phyloP scores from a whole-genome alignment of 2,329 filamentous ascomycete species.

The Colletotrichum musicola region DNA sequence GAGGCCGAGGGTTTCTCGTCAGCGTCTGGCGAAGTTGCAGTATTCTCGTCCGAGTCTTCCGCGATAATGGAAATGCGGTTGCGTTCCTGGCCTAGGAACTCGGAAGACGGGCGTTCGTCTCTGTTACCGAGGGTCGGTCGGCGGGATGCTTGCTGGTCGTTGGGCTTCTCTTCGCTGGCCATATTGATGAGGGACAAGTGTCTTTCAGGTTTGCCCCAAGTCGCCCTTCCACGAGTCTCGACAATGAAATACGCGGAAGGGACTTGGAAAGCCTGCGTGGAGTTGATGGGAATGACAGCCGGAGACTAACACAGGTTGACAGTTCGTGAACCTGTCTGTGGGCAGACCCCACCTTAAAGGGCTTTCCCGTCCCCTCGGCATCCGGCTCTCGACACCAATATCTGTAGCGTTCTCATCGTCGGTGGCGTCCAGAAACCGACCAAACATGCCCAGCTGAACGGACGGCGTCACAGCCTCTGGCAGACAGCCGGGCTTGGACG shows the following conservation, averaged over 20 bases:
- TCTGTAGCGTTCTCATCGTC: not conserved
- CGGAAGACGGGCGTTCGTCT: constrained; percentile 24
- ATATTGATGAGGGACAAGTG: not conserved
- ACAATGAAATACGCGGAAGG: too few relatives aligned
- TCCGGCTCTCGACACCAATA: not conserved
- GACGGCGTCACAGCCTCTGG: not conserved
- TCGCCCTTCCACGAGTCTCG: too few relatives aligned
- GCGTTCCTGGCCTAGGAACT: constrained; percentile 24
- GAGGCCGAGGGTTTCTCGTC: not conserved
- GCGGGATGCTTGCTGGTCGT: not conserved
- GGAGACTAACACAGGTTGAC: too few relatives aligned
- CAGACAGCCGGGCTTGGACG: not conserved
- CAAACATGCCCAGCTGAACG: constrained; percentile 11
- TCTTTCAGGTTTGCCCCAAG: too few relatives aligned
- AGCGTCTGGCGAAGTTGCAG: not conserved
- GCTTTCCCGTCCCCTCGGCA: not conserved
- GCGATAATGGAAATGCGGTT: constrained; percentile 20
- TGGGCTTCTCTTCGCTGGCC: not conserved
- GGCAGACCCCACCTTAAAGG: not conserved
- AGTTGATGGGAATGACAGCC: too few relatives aligned
- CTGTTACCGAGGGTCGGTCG: not conserved
- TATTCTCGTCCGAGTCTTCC: constrained; percentile 6
- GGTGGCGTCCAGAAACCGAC: constrained; percentile 4
- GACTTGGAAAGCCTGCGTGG: too few relatives aligned
- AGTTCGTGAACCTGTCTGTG: too few relatives aligned